phyloP scores from a whole-genome alignment of 164 flowering plant genomes.

The Piper betle region DNA sequence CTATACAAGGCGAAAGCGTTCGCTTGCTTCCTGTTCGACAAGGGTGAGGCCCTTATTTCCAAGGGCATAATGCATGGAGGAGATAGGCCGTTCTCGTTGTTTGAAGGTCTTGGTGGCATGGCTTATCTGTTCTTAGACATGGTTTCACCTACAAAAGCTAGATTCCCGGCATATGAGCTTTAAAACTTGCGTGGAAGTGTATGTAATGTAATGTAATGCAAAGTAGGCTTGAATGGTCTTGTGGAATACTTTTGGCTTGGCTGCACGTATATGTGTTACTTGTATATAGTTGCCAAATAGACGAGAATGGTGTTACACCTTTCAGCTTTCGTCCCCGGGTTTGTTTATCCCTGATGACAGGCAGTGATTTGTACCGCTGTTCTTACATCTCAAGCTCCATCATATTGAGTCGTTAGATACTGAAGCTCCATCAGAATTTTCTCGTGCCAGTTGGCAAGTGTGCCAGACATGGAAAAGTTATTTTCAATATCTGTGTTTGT shows the following conservation, averaged over 20 bases:
- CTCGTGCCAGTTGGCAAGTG: too few relatives aligned
- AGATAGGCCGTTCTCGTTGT: slow-evolving; percentile 58
- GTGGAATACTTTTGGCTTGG: not conserved
- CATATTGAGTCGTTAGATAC: too few relatives aligned
- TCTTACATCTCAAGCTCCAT: too few relatives aligned
- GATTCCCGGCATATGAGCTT: slow-evolving; percentile 71
- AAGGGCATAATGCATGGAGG: slow-evolving; percentile 68
- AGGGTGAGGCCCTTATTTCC: slow-evolving; percentile 39
- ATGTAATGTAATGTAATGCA: not conserved
- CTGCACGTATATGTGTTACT: too few relatives aligned
- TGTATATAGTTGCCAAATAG: too few relatives aligned
- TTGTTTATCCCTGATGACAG: too few relatives aligned
- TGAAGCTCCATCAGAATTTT: too few relatives aligned
- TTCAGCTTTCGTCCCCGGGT: too few relatives aligned
- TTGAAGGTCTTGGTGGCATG: slow-evolving; percentile 84
- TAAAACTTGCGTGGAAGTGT: slow-evolving; percentile 7
- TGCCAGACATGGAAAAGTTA: too few relatives aligned
- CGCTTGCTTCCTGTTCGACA: slow-evolving; percentile 58
- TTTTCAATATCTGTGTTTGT: too few relatives aligned
- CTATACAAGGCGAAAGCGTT: slow-evolving; percentile 70
- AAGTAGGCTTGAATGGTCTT: not conserved
- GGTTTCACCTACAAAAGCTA: slow-evolving; percentile 38
- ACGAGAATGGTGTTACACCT: too few relatives aligned
- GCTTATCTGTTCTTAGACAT: slow-evolving; percentile 66
- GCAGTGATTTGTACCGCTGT: too few relatives aligned